phyloP scores from a whole-genome alignment of 164 flowering plant genomes.

The Paratinospora sagittata region DNA sequence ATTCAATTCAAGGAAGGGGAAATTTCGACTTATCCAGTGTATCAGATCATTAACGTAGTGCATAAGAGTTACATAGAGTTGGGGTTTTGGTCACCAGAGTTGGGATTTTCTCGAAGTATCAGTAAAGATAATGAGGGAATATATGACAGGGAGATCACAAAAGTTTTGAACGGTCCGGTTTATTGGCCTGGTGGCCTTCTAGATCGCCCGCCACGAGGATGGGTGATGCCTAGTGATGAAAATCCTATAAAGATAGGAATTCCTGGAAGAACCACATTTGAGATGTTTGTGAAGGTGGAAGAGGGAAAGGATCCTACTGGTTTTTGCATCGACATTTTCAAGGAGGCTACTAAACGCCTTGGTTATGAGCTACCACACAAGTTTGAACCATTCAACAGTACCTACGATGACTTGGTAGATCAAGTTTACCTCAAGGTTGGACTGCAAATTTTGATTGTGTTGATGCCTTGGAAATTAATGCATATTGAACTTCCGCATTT shows the following conservation, averaged over 20 bases:
- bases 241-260: slow-evolving; percentile 42
- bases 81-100: slow-evolving; percentile 19
- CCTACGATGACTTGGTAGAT: slow-evolving; percentile 23
- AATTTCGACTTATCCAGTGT: background rate
- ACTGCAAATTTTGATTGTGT: background rate
- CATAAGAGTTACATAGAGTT: slow-evolving; percentile 16
- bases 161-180: slow-evolving; percentile 11
- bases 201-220: slow-evolving; percentile 33
- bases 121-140: background rate
- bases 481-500: background rate
- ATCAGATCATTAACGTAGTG: slow-evolving; percentile 16
- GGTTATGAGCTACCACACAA: slow-evolving; percentile 29
- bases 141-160: background rate
- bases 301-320: slow-evolving; percentile 23
- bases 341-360: slow-evolving; percentile 20
- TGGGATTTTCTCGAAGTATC: slow-evolving; percentile 9
- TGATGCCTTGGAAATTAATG: background rate
- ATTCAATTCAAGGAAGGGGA: slow-evolving; percentile 14
- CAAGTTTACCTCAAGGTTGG: slow-evolving; percentile 38
- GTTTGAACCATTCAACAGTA: slow-evolving; percentile 17
- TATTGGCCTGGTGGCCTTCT: slow-evolving; percentile 25
- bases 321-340: slow-evolving; percentile 49
- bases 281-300: slow-evolving; percentile 40
- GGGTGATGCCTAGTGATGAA: slow-evolving; percentile 36
- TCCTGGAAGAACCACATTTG: slow-evolving; percentile 32